Evolutionary conservation across 805 yeast genomes (phyloP).

Genomic region (Yamadazyma insecticola): DNA sequence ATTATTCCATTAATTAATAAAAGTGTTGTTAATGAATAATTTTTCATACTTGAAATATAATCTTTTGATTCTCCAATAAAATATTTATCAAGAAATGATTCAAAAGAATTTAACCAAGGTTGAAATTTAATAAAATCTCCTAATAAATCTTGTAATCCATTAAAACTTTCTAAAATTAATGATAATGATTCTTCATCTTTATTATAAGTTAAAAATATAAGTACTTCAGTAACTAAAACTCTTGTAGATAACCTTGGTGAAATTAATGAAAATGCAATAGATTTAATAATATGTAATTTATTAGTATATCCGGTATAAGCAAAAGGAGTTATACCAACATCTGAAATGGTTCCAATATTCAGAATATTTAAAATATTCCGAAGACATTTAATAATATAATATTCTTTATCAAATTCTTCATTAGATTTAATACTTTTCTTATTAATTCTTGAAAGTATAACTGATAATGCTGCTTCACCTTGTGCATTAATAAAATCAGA

Average conservation of each 20-base stretch:
- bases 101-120: slow-evolving; percentile 38
- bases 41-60: slow-evolving; percentile 15
- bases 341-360: slow-evolving; percentile 5
- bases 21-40: slow-evolving; percentile 33
- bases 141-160: slow-evolving; percentile 26
- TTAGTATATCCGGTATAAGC: slow-evolving; percentile 13
- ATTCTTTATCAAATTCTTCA: slow-evolving; percentile 40
- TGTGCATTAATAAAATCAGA: slow-evolving; percentile 32
- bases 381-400: slow-evolving; percentile 33
- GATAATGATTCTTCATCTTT: slow-evolving; percentile 16
- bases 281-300: slow-evolving; percentile 29
- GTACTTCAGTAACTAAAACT: slow-evolving; percentile 36
- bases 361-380: slow-evolving; percentile 25
- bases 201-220: slow-evolving; percentile 31
- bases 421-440: slow-evolving; percentile 40
- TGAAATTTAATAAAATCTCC: slow-evolving; percentile 35
- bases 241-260: slow-evolving; percentile 39
- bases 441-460: slow-evolving; percentile 32
- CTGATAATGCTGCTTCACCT: slow-evolving; percentile 41
- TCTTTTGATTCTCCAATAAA: slow-evolving; percentile 10
- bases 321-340: slow-evolving; percentile 7
- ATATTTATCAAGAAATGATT: slow-evolving; percentile 29
- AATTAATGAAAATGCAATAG: slow-evolving; percentile 33
- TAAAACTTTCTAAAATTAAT: slow-evolving; percentile 26
- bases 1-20: slow-evolving; percentile 32